A percentile compares a stretch with the other conserved stretches of the same genome.
These are phyloP conservation scores for Flaveria sonorensis DNA, from an alignment of 129 eudicot genomes.

Conservation along the genomic window DNA sequence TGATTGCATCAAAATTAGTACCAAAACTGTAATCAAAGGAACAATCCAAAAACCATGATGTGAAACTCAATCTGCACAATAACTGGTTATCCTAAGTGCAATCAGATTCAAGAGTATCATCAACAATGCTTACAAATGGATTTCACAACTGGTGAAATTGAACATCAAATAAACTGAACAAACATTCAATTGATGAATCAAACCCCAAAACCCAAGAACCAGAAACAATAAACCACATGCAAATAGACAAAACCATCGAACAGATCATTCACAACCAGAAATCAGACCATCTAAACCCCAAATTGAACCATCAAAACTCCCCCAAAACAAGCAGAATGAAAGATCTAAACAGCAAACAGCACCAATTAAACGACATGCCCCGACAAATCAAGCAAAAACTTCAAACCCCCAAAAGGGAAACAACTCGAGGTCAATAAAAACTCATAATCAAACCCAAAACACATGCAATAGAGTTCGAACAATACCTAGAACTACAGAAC, in stretches of 20 bases:
- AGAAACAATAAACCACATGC: slow-evolving; percentile 30
- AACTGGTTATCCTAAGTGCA: no score
- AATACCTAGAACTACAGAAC: slow-evolving; percentile 46
- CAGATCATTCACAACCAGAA: not conserved
- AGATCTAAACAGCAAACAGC: not conserved
- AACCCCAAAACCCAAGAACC: not conserved
- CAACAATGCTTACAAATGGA: slow-evolving; percentile 15
- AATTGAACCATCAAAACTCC: slow-evolving; percentile 18
- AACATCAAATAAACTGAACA: not conserved
- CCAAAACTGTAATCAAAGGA: not conserved
- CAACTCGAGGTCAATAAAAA: slow-evolving; percentile 1
- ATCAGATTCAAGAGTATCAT: not conserved
- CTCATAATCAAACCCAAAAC: slow-evolving; percentile 19
- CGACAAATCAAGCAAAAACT: not conserved
- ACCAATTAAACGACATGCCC: not conserved
- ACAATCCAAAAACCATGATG: not conserved
- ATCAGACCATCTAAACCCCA: not conserved
- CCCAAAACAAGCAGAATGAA: slow-evolving; percentile 7
- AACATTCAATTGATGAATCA: not conserved
- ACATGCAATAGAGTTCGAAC: not conserved
- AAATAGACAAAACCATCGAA: slow-evolving; percentile 9
- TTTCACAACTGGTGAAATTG: not conserved
- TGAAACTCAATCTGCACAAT: no score
- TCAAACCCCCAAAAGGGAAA: slow-evolving; percentile 5
- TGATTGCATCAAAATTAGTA: no score